A percentile compares a stretch with the other conserved stretches of the same genome.
phyloP scores from a whole-genome alignment of 2,329 filamentous ascomycete genomes.

The Aureobasidium sp. region DNA sequence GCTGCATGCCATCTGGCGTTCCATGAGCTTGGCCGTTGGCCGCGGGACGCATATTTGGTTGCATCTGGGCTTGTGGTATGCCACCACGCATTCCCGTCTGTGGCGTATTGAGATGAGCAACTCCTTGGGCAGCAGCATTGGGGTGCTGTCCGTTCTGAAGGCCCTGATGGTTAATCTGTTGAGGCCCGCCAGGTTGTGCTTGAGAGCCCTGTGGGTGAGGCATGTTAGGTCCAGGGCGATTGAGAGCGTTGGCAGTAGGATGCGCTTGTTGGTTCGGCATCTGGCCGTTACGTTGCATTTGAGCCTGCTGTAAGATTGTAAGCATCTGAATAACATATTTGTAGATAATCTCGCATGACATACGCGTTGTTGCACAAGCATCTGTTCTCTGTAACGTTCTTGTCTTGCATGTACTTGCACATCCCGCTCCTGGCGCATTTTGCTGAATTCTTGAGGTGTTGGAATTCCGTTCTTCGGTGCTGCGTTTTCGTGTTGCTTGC shows the following conservation, averaged over 20 bases:
- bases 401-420: conserved; percentile 52
- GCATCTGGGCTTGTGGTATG: conserved; percentile 52
- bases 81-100: conserved; percentile 45
- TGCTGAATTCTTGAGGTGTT: conserved; percentile 84
- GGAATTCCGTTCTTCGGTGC: conserved; percentile 53
- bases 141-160: conserved; percentile 38
- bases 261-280: conserved; percentile 1
- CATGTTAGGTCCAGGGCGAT: neutral
- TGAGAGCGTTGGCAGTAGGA: neutral
- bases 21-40: neutral
- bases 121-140: neutral
- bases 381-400: conserved; percentile 54
- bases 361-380: conserved; percentile 39
- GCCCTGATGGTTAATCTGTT: conserved; percentile 28
- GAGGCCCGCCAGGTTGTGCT: conserved; percentile 6
- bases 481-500: conserved; percentile 63
- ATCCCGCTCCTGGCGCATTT: conserved; percentile 80
- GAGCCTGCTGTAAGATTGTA: conserved; percentile 17
- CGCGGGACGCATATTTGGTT: conserved; percentile 15
- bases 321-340: neutral
- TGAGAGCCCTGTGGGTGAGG: neutral
- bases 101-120: conserved; percentile 38
- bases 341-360: neutral
- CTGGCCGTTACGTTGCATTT: conserved; percentile 14
- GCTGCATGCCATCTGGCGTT: conserved; percentile 6